A percentile compares a stretch with the other conserved stretches of the same genome.
phyloP scores from a whole-genome alignment of 495 filamentous ascomycete species.

The Beverwykella pulmonaria region DNA sequence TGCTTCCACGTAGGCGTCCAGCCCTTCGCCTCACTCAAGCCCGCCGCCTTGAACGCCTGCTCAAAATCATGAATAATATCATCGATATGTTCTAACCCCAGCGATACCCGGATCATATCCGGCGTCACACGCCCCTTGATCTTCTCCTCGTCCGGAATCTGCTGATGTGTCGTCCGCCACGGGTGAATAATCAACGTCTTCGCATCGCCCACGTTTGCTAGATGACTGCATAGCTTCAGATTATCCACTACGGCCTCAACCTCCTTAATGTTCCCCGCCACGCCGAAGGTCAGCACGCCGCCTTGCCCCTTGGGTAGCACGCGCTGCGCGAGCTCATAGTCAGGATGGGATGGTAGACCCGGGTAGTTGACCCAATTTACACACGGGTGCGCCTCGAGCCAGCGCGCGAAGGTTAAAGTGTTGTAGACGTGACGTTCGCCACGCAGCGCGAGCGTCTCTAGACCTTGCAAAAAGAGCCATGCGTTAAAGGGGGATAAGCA shows the following conservation, averaged over 20 bases:
- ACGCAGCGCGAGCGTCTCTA: slow-evolving; percentile 47
- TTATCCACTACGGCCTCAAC: slow-evolving; percentile 50
- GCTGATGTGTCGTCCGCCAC: slow-evolving; percentile 51
- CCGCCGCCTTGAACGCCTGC: slow-evolving; percentile 49
- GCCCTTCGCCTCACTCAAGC: slow-evolving; percentile 29
- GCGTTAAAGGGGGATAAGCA: slow-evolving; percentile 50
- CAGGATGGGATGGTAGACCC: slow-evolving; percentile 47
- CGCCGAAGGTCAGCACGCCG: slow-evolving; percentile 50
- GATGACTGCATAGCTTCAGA: slow-evolving; percentile 48
- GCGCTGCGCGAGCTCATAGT: slow-evolving; percentile 47
- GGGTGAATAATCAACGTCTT: slow-evolving; percentile 52
- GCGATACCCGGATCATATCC: slow-evolving; percentile 39
- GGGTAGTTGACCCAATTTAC: slow-evolving; percentile 51
- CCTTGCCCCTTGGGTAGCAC: slow-evolving; percentile 46
- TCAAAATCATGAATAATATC: slow-evolving; percentile 51
- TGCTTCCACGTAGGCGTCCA: slow-evolving; percentile 30
- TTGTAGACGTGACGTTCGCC: slow-evolving; percentile 48
- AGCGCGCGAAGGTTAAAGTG: slow-evolving; percentile 47
- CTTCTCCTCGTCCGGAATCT: slow-evolving; percentile 51
- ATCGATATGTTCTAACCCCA: slow-evolving; percentile 46
- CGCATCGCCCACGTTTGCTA: slow-evolving; percentile 51
- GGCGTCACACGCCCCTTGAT: slow-evolving; percentile 50
- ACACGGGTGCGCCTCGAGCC: slow-evolving; percentile 46
- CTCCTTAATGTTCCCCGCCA: slow-evolving; percentile 49
- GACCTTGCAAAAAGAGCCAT: slow-evolving; percentile 49